phyloP scores from a whole-genome alignment of 2,329 filamentous ascomycete genomes.

The Dactylellina cionopaga region DNA sequence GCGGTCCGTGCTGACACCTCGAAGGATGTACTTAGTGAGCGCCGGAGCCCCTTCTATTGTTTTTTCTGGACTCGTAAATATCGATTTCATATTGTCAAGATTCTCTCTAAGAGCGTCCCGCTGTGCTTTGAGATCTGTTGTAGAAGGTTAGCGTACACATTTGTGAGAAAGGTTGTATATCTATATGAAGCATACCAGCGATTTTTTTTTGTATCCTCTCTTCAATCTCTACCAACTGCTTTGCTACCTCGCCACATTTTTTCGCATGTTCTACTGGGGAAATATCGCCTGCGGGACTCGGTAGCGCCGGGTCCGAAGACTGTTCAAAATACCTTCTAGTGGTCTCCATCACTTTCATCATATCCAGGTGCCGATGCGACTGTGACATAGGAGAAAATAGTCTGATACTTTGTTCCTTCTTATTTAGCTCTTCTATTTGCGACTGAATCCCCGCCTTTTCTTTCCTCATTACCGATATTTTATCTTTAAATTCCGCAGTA shows the following conservation, averaged over 20 bases:
- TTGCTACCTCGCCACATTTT: constrained; percentile 43
- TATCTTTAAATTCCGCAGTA: constrained; percentile 54
- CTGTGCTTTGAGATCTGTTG: constrained; percentile 51
- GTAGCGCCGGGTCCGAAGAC: constrained; percentile 37
- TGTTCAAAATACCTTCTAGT: constrained; percentile 41
- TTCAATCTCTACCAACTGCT: constrained; percentile 53
- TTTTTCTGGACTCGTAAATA: constrained; percentile 54
- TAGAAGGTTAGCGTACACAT: constrained; percentile 10
- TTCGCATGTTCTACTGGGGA: constrained; percentile 42
- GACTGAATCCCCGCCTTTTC: constrained; percentile 52
- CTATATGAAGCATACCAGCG: constrained; percentile 42
- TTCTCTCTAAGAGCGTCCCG: constrained; percentile 54
- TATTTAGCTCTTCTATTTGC: constrained; percentile 53
- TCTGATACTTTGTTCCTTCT: constrained; percentile 54
- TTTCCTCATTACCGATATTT: constrained; percentile 51
- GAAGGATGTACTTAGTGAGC: constrained; percentile 53
- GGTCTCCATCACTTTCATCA: constrained; percentile 39
- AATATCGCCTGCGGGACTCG: constrained; percentile 18
- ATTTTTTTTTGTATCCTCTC: constrained; percentile 55
- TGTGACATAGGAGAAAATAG: constrained; percentile 51
- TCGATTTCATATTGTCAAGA: constrained; percentile 54
- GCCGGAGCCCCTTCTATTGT: constrained; percentile 47
- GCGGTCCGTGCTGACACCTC: constrained; percentile 54
- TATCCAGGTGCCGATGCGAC: constrained; percentile 26
- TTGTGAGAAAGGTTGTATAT: too few relatives aligned